Conservation (phyloP, 768 basidiomycete species). For the Boletellus emodensis region DNA sequence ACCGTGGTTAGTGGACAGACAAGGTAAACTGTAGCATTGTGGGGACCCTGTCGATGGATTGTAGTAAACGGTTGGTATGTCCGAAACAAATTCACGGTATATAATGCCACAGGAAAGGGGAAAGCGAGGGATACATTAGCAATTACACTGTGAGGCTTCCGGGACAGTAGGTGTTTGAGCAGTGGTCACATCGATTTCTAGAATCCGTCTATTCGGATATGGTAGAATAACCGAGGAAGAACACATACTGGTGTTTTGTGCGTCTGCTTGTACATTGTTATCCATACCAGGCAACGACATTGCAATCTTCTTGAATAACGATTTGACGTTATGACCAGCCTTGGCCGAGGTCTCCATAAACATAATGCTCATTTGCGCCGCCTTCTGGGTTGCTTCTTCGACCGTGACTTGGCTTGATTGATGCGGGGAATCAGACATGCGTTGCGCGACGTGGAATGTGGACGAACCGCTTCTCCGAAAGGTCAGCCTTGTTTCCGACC, state of each 20-base stretch:
- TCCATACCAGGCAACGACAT: constrained; percentile 97
- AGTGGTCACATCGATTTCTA: constrained; percentile 92
- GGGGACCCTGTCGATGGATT: constrained; percentile 6
- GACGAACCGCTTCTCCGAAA: constrained; percentile 94
- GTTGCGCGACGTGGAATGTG: background rate
- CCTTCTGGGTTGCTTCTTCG: constrained; percentile 91
- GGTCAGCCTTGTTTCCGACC: constrained; percentile 98
- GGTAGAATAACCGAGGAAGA: background rate
- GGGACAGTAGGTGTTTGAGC: constrained; percentile 65
- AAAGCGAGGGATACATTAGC: constrained; percentile 40
- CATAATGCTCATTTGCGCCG: constrained; percentile 90
- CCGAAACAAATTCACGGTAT: constrained; percentile 28
- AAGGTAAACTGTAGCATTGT: constrained; percentile 7
- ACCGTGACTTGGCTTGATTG: constrained; percentile 91
- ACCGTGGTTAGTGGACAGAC: constrained; percentile 54
- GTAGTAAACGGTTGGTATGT: constrained; percentile 18
- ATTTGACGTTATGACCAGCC: constrained; percentile 98
- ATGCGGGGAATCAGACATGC: constrained; percentile 9
- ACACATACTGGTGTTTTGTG: constrained; percentile 46
- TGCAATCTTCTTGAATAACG: constrained; percentile 98
- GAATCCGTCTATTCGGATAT: constrained; percentile 1
- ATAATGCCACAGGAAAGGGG: constrained; percentile 15
- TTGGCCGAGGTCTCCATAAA: constrained; percentile 99
- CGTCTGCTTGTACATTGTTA: constrained; percentile 62
- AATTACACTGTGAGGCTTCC: constrained; percentile 83